phyloP scores from a whole-genome alignment of 441 rosid species.

The Hura crepitans region DNA sequence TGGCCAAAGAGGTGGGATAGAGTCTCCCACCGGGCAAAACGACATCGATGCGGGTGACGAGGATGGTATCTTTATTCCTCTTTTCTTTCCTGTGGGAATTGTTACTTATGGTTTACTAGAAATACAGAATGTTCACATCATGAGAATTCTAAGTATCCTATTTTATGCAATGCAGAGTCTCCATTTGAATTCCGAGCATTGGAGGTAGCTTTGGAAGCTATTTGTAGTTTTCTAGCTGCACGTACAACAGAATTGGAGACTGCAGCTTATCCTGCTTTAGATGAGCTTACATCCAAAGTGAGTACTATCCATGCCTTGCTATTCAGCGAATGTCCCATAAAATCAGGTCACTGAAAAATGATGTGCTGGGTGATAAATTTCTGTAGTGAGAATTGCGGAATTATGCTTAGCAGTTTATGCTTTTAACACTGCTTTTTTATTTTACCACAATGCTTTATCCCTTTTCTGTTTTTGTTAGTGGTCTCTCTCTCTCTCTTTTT shows the following conservation, averaged over 20 bases:
- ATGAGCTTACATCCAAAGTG: conserved; percentile 90
- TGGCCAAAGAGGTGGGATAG: conserved; percentile 51
- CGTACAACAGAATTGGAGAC: conserved; percentile 85
- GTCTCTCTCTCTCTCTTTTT: not conserved
- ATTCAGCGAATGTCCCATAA: not conserved
- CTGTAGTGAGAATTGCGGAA: not conserved
- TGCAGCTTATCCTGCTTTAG: conserved; percentile 95
- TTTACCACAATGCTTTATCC: not conserved
- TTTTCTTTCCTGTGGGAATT: not conserved
- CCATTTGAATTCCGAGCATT: conserved; percentile 93
- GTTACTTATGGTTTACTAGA: not conserved
- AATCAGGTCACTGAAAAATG: not conserved
- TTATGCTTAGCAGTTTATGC: not conserved
- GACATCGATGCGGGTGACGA: conserved; percentile 77
- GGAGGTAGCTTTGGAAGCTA: conserved; percentile 94
- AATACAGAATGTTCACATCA: not conserved
- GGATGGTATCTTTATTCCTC: conserved; percentile 55
- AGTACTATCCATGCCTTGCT: conserved; percentile 17
- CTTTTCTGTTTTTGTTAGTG: not conserved
- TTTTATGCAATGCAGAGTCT: conserved; percentile 45
- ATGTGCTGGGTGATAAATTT: not conserved
- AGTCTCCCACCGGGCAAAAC: conserved; percentile 36
- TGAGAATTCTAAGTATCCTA: conserved; percentile 22
- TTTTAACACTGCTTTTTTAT: not conserved
- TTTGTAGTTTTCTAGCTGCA: conserved; percentile 88